Evolutionary conservation across 1,284 basidiomycete species (phyloP).

Genomic region (Hypsizygus ulmarius): DNA sequence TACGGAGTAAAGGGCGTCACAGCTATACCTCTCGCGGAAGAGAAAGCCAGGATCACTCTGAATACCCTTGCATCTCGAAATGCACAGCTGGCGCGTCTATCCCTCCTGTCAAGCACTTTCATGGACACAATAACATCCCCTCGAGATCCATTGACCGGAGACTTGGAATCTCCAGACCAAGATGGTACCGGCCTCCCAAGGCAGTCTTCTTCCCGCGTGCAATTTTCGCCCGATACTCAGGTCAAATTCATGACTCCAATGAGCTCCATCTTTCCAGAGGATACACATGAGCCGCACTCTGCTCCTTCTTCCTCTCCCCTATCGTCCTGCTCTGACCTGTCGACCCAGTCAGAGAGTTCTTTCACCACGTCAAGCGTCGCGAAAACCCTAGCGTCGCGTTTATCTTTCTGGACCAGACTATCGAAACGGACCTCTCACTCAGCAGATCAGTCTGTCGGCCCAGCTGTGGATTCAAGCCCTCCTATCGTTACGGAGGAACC

Average conservation of each 20-base stretch:
- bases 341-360: constrained; percentile 53
- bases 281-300: constrained; percentile 19
- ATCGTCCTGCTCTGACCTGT: constrained; percentile 51
- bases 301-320: constrained; percentile 37
- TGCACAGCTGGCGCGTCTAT: constrained; percentile 40
- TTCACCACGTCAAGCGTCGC: constrained; percentile 49
- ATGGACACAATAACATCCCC: constrained; percentile 22
- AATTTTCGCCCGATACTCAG: constrained; percentile 43
- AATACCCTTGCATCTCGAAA: constrained; percentile 51
- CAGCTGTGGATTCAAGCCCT: constrained; percentile 15
- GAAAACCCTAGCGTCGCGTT: constrained; percentile 57
- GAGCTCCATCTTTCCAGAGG: constrained; percentile 11
- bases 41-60: constrained; percentile 52
- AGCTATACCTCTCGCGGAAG: constrained; percentile 64
- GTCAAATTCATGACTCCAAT: constrained; percentile 42
- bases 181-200: constrained; percentile 10
- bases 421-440: constrained; percentile 39
- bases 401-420: constrained; percentile 70
- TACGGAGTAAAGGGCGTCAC: constrained; percentile 64
- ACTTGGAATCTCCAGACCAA: constrained; percentile 6
- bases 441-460: background rate
- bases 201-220: constrained; percentile 37
- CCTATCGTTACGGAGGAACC: constrained; percentile 32
- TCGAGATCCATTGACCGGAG: constrained; percentile 12
- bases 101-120: constrained; percentile 36